Percentiles rank a stretch among this genome's conserved stretches.
Conservation (phyloP, 2,329 filamentous ascomycete genomes). For the Aspergillus sp. region DNA sequence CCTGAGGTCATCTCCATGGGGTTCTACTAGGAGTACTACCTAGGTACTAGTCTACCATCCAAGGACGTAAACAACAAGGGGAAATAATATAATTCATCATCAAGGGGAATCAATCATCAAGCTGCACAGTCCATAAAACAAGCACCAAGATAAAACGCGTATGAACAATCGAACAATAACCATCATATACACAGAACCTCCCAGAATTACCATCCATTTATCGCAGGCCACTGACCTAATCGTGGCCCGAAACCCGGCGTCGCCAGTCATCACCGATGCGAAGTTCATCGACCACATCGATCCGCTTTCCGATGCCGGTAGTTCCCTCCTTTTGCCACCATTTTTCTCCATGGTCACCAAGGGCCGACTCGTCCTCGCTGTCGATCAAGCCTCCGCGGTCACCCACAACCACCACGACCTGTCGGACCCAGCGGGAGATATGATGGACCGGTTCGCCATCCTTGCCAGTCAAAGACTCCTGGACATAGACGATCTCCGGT, state of each 20-base stretch:
- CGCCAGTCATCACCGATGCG: constrained; percentile 84
- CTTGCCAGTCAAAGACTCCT: constrained; percentile 75
- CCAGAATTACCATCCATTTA: constrained; percentile 1
- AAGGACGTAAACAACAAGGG: not conserved
- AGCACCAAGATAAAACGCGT: constrained; percentile 6
- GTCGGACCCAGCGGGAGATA: constrained; percentile 60
- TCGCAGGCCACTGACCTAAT: constrained; percentile 32
- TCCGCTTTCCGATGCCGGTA: constrained; percentile 80
- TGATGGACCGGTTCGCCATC: constrained; percentile 72
- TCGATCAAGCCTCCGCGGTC: constrained; percentile 73
- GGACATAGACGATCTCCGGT: constrained; percentile 83
- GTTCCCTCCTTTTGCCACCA: constrained; percentile 70
- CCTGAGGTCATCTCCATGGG: not conserved
- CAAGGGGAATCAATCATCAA: constrained; percentile 9
- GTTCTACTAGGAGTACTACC: too few relatives aligned
- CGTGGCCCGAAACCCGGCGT: constrained; percentile 67
- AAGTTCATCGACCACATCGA: constrained; percentile 81
- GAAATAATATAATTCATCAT: constrained; percentile 7
- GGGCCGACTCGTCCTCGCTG: constrained; percentile 61
- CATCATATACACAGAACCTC: constrained; percentile 16
- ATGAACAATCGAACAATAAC: not conserved
- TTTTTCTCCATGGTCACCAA: constrained; percentile 37
- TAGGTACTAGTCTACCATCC: not conserved
- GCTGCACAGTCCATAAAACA: constrained; percentile 1
- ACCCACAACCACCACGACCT: constrained; percentile 58